Conservation (phyloP, 345 rosid genomes). For the Ailanthus altissimus region DNA sequence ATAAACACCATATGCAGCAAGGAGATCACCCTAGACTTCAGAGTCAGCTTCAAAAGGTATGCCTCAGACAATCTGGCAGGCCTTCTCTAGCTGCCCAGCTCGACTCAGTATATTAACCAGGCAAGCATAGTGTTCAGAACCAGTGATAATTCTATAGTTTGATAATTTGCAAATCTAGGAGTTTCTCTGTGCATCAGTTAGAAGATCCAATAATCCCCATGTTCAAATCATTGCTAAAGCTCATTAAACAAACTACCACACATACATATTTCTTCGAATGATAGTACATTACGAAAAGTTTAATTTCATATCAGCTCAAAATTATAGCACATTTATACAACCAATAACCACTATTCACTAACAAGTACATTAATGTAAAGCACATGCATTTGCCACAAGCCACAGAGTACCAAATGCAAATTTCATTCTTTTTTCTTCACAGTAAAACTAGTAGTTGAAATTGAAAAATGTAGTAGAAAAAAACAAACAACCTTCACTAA, state of each 20-base stretch:
- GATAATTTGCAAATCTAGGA: neutral
- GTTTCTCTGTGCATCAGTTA: neutral
- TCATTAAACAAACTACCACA: conserved; percentile 7
- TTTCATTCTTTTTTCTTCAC: neutral
- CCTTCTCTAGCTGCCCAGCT: conserved; percentile 40
- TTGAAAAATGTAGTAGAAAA: neutral
- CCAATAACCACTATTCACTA: neutral
- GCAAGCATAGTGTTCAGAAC: conserved; percentile 35
- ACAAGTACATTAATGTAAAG: neutral
- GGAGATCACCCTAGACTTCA: conserved; percentile 32
- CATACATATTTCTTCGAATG: neutral
- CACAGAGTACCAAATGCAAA: neutral
- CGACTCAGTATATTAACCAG: conserved; percentile 34
- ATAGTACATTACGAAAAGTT: neutral
- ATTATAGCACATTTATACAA: neutral
- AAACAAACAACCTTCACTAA: neutral
- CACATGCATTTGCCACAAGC: neutral
- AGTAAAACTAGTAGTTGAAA: neutral
- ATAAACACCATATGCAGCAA: conserved; percentile 30
- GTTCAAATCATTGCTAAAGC: neutral
- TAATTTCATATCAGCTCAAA: neutral
- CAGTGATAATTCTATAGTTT: conserved; percentile 20
- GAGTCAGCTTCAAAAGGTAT: conserved; percentile 32
- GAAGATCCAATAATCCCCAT: neutral
- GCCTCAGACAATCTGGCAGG: conserved; percentile 22